These are phyloP conservation scores for Dictyostelium intermedium DNA, from an alignment of 78 protist species.

Conservation along the genomic window DNA sequence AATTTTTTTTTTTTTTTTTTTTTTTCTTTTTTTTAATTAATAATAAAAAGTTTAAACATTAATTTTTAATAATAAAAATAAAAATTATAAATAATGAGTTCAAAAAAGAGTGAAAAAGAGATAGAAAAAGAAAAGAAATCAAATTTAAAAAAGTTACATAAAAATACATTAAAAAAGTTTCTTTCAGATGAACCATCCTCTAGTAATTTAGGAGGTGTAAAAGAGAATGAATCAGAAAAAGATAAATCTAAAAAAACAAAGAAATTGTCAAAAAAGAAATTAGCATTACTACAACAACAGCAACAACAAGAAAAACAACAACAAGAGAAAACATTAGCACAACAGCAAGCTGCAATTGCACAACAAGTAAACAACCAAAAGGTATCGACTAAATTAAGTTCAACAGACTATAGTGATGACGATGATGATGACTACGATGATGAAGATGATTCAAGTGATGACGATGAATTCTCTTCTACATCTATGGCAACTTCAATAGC, in stretches of 20 bases:
- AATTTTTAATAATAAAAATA: too few species aligned
- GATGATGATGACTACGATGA: constrained; percentile 36
- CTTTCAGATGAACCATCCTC: not conserved
- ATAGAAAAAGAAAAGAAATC: constrained; percentile 32
- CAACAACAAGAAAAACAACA: not conserved
- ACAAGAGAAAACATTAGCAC: not conserved
- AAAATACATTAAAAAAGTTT: constrained; percentile 48
- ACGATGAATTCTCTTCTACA: not conserved
- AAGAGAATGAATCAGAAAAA: not conserved
- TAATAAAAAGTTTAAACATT: not conserved
- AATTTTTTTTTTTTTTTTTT: not conserved
- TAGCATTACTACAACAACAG: constrained; percentile 24
- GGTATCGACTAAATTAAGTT: not conserved
- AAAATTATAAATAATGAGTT: not conserved
- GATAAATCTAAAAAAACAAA: not conserved
- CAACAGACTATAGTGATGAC: constrained; percentile 1
- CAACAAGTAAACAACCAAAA: not conserved
- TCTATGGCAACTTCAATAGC: not conserved
- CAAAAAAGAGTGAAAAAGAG: not conserved
- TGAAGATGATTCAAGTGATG: constrained; percentile 28
- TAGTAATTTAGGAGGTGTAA: not conserved
- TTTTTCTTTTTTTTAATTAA: not conserved
- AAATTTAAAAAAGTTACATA: constrained; percentile 49
- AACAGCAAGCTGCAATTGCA: not conserved
- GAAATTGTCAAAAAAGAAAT: constrained; percentile 35